Conservation (phyloP, 2,329 filamentous ascomycete species). For the Westerdykella sp. region DNA sequence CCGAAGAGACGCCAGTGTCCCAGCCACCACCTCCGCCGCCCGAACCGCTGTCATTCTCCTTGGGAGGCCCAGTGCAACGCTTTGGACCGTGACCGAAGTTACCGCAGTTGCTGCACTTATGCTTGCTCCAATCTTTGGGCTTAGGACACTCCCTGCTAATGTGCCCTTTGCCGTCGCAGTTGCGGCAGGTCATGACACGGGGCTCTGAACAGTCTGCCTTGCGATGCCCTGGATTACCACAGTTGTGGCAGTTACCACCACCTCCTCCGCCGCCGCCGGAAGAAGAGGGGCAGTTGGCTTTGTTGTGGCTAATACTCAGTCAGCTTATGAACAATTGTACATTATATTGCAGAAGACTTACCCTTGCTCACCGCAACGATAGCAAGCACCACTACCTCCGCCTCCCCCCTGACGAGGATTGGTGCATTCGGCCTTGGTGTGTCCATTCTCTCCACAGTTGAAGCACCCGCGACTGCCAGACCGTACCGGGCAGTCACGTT, state of each 20-base stretch:
- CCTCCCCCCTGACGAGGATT: conserved; percentile 16
- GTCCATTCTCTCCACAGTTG: conserved; percentile 27
- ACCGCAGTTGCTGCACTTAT: conserved; percentile 55
- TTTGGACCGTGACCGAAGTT: conserved; percentile 40
- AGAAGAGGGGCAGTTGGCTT: not conserved
- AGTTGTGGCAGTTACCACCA: conserved; percentile 10
- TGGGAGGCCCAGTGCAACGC: conserved; percentile 35
- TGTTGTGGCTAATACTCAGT: not conserved
- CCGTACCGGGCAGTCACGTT: conserved; percentile 19
- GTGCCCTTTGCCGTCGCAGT: conserved; percentile 60
- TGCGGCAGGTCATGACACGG: conserved; percentile 44
- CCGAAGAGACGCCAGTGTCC: conserved; percentile 9
- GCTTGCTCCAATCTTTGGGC: conserved; percentile 52
- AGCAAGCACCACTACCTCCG: conserved; percentile 8
- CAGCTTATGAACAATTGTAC: not conserved
- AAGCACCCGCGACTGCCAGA: conserved; percentile 19
- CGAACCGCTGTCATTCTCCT: conserved; percentile 14
- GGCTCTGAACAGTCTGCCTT: conserved; percentile 23
- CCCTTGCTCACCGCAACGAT: conserved; percentile 1
- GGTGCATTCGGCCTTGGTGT: conserved; percentile 23
- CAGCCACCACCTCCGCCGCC: conserved; percentile 17
- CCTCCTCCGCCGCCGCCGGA: not conserved
- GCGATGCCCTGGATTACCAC: conserved; percentile 22
- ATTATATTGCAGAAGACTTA: not conserved
- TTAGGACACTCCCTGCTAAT: conserved; percentile 48